Evolutionary conservation across 2,329 filamentous ascomycete genomes (phyloP).

Genomic region (Hypomyces perniciosus): DNA sequence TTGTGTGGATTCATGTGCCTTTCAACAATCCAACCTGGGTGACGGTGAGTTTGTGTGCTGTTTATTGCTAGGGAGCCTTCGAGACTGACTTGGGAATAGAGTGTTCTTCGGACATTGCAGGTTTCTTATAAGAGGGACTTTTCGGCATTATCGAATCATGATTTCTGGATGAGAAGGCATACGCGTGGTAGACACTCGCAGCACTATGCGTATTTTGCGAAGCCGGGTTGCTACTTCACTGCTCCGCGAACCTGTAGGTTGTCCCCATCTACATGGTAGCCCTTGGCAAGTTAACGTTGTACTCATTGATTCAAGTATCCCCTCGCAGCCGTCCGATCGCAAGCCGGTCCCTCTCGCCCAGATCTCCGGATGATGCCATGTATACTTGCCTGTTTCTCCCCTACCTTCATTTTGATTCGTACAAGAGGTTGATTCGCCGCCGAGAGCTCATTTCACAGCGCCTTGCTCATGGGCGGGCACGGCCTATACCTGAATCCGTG

Average conservation of each 20-base stretch:
- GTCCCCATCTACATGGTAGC: not conserved
- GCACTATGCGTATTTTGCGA: slow-evolving; percentile 44
- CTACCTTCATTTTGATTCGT: slow-evolving; percentile 61
- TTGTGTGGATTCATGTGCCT: slow-evolving; percentile 53
- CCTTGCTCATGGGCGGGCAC: slow-evolving; percentile 46
- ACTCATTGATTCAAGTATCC: slow-evolving; percentile 21
- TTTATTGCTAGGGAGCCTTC: not conserved
- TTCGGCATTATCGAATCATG: slow-evolving; percentile 36
- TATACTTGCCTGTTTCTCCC: slow-evolving; percentile 50
- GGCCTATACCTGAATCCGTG: slow-evolving; percentile 50
- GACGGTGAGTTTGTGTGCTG: slow-evolving; percentile 33
- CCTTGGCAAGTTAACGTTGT: not conserved
- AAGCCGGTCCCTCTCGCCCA: slow-evolving; percentile 24
- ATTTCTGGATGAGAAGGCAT: slow-evolving; percentile 45
- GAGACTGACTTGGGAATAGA: slow-evolving; percentile 21
- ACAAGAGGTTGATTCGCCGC: slow-evolving; percentile 50
- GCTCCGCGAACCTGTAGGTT: slow-evolving; percentile 30
- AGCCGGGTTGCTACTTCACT: slow-evolving; percentile 43
- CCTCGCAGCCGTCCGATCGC: slow-evolving; percentile 29
- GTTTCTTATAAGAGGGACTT: slow-evolving; percentile 31
- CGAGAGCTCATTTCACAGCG: slow-evolving; percentile 49
- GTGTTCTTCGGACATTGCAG: slow-evolving; percentile 40
- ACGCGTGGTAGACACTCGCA: slow-evolving; percentile 44
- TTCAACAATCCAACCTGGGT: slow-evolving; percentile 55
- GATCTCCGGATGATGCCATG: slow-evolving; percentile 22